Percentiles rank a stretch among this genome's conserved stretches.
Conservation (phyloP, 495 filamentous ascomycete genomes). For the Aspergillus sclerotiicarbonarius region DNA sequence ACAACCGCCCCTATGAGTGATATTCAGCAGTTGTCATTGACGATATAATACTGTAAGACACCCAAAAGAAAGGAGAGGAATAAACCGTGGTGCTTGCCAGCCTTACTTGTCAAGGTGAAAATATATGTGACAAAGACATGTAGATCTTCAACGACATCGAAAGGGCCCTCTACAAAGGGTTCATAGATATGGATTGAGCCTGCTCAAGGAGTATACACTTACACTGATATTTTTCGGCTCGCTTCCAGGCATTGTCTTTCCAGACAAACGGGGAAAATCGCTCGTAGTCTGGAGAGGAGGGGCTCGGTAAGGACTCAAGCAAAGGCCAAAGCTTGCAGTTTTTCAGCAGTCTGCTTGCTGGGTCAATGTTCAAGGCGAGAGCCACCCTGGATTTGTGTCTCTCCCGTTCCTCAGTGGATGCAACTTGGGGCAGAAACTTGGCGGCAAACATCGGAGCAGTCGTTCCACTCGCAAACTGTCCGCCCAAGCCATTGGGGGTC, state of each 20-base stretch:
- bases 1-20: conserved; percentile 23
- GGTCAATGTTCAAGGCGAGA: conserved; percentile 79
- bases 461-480: conserved; percentile 63
- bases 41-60: not conserved
- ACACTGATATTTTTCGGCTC: conserved; percentile 48
- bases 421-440: conserved; percentile 57
- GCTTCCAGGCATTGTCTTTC: conserved; percentile 62
- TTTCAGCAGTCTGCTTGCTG: conserved; percentile 56
- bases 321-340: conserved; percentile 25
- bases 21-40: not conserved
- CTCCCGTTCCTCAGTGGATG: conserved; percentile 57
- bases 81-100: not conserved
- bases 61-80: not conserved
- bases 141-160: not conserved
- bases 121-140: not conserved
- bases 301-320: conserved; percentile 21
- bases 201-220: conserved; percentile 25
- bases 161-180: not conserved
- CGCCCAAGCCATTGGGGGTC: conserved; percentile 60
- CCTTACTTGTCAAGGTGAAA: not conserved
- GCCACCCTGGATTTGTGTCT: conserved; percentile 77
- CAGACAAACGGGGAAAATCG: conserved; percentile 41
- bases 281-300: conserved; percentile 34
- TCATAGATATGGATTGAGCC: not conserved
- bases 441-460: conserved; percentile 74